Conservation (phyloP, 352 stramenopile genomes). For the Pythium apleroticum region DNA sequence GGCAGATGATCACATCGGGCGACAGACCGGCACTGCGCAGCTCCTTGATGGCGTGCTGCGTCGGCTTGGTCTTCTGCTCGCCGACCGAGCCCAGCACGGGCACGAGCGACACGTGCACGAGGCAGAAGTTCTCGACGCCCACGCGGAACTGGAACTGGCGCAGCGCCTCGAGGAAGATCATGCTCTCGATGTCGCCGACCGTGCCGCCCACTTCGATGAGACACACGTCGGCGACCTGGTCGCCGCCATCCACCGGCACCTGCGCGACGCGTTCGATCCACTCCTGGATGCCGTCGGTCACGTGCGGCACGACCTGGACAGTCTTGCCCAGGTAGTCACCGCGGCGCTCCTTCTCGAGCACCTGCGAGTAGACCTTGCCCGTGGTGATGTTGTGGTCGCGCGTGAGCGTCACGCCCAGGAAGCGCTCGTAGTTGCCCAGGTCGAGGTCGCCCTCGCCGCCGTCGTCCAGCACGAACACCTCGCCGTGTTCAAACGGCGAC, state of each 20-base stretch:
- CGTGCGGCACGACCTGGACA: conserved; percentile 97
- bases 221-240: conserved; percentile 94
- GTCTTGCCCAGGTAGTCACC: conserved; percentile 99
- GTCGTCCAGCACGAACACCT: conserved; percentile 98
- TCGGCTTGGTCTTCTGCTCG: conserved; percentile 99
- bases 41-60: conserved; percentile 99
- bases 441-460: conserved; percentile 97
- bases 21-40: conserved; percentile 95
- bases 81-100: conserved; percentile 97
- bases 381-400: conserved; percentile 99
- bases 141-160: conserved; percentile 99
- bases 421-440: conserved; percentile 99
- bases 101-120: conserved; percentile 99
- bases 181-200: conserved; percentile 99
- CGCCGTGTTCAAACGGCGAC: conserved; percentile 96
- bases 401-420: conserved; percentile 94
- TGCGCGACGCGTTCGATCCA: conserved; percentile 99
- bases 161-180: conserved; percentile 99
- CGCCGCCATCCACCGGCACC: conserved; percentile 89
- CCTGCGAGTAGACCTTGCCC: conserved; percentile 97
- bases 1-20: conserved; percentile 98
- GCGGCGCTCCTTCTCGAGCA: conserved; percentile 95
- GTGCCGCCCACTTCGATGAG: conserved; percentile 99
- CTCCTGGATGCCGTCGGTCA: conserved; percentile 93
- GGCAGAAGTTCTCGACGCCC: conserved; percentile 97